phyloP scores from a whole-genome alignment of 176 grass and related monocot species.

The Musa itinerans region DNA sequence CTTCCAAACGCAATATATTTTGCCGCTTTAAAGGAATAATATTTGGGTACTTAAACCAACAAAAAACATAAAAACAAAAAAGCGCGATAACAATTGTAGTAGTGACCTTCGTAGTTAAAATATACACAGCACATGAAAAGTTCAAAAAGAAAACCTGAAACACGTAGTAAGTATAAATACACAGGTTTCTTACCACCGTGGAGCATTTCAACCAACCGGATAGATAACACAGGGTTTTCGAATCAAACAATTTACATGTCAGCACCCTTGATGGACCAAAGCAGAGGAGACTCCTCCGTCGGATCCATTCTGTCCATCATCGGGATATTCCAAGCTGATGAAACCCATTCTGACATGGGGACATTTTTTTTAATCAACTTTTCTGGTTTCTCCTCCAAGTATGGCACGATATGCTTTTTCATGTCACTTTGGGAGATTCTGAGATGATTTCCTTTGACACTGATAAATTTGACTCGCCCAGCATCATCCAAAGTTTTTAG shows the following conservation, averaged over 20 bases:
- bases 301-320: neutral
- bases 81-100: too few species aligned
- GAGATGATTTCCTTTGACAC: slow-evolving; percentile 66
- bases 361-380: neutral
- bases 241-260: neutral
- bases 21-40: too few species aligned
- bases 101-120: too few species aligned
- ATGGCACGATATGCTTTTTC: slow-evolving; percentile 76
- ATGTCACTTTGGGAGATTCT: slow-evolving; percentile 65
- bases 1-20: too few species aligned
- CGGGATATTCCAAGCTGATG: neutral
- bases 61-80: too few species aligned
- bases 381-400: slow-evolving; percentile 31
- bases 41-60: too few species aligned
- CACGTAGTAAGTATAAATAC: too few species aligned
- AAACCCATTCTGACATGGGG: neutral
- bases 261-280: neutral
- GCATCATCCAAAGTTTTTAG: slow-evolving; percentile 66
- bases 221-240: neutral
- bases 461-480: slow-evolving; percentile 71
- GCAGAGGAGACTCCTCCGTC: neutral
- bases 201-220: too few species aligned
- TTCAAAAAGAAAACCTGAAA: too few species aligned
- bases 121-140: too few species aligned
- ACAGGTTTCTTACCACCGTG: too few species aligned